phyloP scores from a whole-genome alignment of 805 yeast genomes.

The Barnettozyma populi region DNA sequence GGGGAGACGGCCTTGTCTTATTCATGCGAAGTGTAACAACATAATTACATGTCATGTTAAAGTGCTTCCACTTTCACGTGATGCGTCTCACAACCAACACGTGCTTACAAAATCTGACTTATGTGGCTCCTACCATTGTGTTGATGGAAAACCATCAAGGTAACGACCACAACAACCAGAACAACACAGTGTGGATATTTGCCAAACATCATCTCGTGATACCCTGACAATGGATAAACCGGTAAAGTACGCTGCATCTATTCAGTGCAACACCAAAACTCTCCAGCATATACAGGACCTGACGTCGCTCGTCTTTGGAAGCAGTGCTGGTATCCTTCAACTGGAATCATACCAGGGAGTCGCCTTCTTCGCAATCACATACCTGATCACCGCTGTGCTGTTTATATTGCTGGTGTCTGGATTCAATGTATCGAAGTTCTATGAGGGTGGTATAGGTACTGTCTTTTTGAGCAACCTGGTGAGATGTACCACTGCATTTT shows the following conservation, averaged over 20 bases:
- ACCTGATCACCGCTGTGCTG: constrained; percentile 5
- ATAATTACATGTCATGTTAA: too few species aligned
- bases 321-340: constrained; percentile 22
- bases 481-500: constrained; percentile 18
- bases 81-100: neutral
- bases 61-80: neutral
- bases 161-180: too few species aligned
- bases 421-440: constrained; percentile 10
- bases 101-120: neutral
- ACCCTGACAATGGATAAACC: constrained; percentile 18
- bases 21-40: neutral
- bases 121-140: neutral
- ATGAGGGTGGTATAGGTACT: constrained; percentile 12
- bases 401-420: constrained; percentile 9
- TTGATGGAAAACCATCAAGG: neutral
- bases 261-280: constrained; percentile 7
- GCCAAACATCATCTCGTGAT: too few species aligned
- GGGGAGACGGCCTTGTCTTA: too few species aligned
- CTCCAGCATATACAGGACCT: constrained; percentile 23
- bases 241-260: constrained; percentile 15
- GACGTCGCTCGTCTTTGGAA: constrained; percentile 21
- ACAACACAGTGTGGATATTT: too few species aligned
- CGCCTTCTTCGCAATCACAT: constrained; percentile 12
- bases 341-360: constrained; percentile 22
- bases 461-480: constrained; percentile 13